Evolutionary conservation across 1,139 yeast genomes (phyloP), one percentile per base, ranked within the genome.

Genomic region (Taiozyma sp.): DNA sequence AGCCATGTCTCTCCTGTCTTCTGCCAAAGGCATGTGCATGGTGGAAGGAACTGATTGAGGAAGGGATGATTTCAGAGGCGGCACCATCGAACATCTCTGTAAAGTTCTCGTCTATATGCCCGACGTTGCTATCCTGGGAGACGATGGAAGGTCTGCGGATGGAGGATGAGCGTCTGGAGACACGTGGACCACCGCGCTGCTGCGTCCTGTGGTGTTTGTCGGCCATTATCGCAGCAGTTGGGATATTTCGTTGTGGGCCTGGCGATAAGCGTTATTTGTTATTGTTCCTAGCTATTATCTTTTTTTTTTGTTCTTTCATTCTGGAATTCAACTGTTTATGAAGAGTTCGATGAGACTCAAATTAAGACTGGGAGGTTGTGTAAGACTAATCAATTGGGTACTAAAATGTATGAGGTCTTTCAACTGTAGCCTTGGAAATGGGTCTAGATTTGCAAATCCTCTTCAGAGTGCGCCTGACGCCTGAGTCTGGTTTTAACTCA

Each of bases 81-180:
- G 96, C 97, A 42, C 98, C 98, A 6, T 95, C 85, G 68, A 79
- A 91, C 71, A 89, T 84, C 66, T 91, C 97, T 45, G 69, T 62
- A 48, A 56, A 64, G 53, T 70, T 70, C 49, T 69, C 72, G 39
- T 69, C 70, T 2, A 64, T 30, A 22, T 53, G 57, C 1, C 48
- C 40, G 11, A 40, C 22, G 2, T 29, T 3, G 5, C 22, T 32
- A 9, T 35, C 26, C 30, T 53, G 46, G 2, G 56, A 50, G 6
- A 47, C 42, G 9, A 53, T 32, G 0, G 62, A 57, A 1, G 52
- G 55, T 24, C 61, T 47, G 42, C 61, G 50, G 40, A 52, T 10
- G 6, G 58, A 52, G n/a, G 62, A 49, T 13, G 58, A 53, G 39
- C 49, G 51, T 45, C 58, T 50, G 13, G 58, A 55, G 26, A 50